A percentile compares a stretch with the other conserved stretches of the same genome.
phyloP scores from a whole-genome alignment of 495 filamentous ascomycete genomes.

The Aspergillus campestris region DNA sequence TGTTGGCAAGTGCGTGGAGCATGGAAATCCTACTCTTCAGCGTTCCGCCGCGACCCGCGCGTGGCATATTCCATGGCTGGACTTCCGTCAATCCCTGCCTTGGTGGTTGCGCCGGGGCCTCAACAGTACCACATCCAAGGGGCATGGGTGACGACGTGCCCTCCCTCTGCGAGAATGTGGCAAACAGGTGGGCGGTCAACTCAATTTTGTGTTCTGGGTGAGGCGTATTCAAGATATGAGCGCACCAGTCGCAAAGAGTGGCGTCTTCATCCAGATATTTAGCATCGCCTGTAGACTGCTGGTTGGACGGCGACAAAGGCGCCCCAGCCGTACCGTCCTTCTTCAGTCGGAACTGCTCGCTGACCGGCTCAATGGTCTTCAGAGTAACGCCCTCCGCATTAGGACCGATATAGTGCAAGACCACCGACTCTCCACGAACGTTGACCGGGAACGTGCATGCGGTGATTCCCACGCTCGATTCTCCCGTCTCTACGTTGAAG shows the following conservation, averaged over 20 bases:
- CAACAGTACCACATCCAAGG: conserved; percentile 31
- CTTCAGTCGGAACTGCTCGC: conserved; percentile 44
- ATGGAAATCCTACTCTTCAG: conserved; percentile 43
- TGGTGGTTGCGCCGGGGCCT: conserved; percentile 36
- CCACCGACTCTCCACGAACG: conserved; percentile 27
- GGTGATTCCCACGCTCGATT: conserved; percentile 46
- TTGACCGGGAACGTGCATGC: conserved; percentile 44
- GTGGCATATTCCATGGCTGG: conserved; percentile 35
- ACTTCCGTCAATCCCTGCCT: conserved; percentile 36
- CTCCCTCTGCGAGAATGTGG: conserved; percentile 34
- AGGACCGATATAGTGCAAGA: conserved; percentile 22
- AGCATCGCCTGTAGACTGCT: conserved; percentile 8
- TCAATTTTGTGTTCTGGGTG: conserved; percentile 48
- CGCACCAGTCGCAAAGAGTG: conserved; percentile 44
- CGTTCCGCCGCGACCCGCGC: conserved; percentile 34
- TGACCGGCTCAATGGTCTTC: conserved; percentile 35
- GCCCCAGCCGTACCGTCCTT: conserved; percentile 19
- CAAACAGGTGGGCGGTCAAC: conserved; percentile 39
- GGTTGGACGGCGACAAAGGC: conserved; percentile 7
- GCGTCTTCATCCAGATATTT: conserved; percentile 37
- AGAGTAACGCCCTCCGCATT: conserved; percentile 16
- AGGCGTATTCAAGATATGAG: conserved; percentile 41
- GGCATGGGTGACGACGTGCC: conserved; percentile 34
- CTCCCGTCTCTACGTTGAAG: conserved; percentile 48
- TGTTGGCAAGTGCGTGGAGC: conserved; percentile 46